Percentiles rank a stretch among this genome's conserved stretches.
Conservation (phyloP, 2,329 filamentous ascomycete genomes). For the Neocucurbitaria cava region DNA sequence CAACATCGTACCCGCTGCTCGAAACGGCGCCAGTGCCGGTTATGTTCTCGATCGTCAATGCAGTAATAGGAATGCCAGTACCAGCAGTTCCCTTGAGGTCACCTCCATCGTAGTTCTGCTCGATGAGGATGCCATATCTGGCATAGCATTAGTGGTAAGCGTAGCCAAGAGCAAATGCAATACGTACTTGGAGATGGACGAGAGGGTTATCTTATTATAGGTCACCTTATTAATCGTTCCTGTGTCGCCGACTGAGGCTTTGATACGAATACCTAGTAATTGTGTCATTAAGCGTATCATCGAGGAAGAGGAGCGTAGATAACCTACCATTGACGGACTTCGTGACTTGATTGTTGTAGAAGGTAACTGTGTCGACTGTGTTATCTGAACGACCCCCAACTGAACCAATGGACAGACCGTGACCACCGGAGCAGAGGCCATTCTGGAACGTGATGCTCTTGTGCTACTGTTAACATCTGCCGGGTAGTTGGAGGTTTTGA, state of each 20-base stretch:
- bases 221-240: constrained; percentile 58
- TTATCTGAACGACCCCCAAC: constrained; percentile 64
- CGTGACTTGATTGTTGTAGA: constrained; percentile 56
- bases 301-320: not conserved
- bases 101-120: constrained; percentile 61
- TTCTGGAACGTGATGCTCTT: constrained; percentile 44
- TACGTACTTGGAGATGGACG: constrained; percentile 46
- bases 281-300: too few relatives aligned
- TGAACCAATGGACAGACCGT: constrained; percentile 65
- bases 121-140: constrained; percentile 57
- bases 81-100: constrained; percentile 53
- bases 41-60: constrained; percentile 50
- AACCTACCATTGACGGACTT: constrained; percentile 56
- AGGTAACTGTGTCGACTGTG: constrained; percentile 60
- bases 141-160: not conserved
- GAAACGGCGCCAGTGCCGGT: constrained; percentile 45
- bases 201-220: constrained; percentile 56
- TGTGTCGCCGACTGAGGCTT: constrained; percentile 60
- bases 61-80: constrained; percentile 55
- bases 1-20: constrained; percentile 57
- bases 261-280: constrained; percentile 64
- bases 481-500: constrained; percentile 2
- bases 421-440: constrained; percentile 60
- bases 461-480: constrained; percentile 1
- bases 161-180: not conserved